Evolutionary conservation across 1,284 basidiomycete genomes (phyloP).

Genomic region (Fistulina hepatica): DNA sequence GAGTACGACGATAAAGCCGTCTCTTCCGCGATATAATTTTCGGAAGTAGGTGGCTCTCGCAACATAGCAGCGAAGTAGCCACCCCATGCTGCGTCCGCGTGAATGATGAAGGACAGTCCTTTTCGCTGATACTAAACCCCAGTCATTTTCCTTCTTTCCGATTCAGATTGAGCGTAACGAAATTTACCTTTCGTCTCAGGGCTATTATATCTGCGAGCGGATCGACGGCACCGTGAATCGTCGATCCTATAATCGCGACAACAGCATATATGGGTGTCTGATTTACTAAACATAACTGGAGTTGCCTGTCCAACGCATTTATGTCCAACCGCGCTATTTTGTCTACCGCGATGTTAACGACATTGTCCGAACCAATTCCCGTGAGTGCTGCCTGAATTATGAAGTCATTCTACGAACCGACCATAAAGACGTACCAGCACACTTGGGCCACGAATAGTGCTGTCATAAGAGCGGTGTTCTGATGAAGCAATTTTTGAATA

Average conservation of each 20-base stretch:
- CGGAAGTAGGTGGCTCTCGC: conserved; percentile 8
- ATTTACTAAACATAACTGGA: conserved; percentile 23
- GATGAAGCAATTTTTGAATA: too few relatives aligned
- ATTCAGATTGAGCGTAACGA: too few relatives aligned
- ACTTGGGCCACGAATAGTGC: conserved; percentile 41
- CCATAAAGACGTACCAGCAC: conserved; percentile 29
- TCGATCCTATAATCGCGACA: conserved; percentile 34
- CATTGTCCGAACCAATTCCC: conserved; percentile 32
- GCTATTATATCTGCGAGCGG: conserved; percentile 29
- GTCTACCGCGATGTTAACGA: conserved; percentile 29
- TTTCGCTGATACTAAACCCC: conserved; percentile 7
- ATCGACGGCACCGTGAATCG: conserved; percentile 36
- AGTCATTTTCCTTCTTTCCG: too few relatives aligned
- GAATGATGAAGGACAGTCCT: conserved; percentile 11
- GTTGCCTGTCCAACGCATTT: conserved; percentile 18
- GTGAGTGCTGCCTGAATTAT: conserved; percentile 25
- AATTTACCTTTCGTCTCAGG: conserved; percentile 23
- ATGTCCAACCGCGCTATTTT: conserved; percentile 28
- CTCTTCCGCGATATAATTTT: neutral
- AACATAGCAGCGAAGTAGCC: conserved; percentile 34
- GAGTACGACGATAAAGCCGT: conserved; percentile 13
- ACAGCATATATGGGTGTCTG: conserved; percentile 31
- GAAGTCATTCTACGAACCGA: conserved; percentile 1
- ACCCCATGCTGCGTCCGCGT: conserved; percentile 27
- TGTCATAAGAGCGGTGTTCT: too few relatives aligned